Evolutionary conservation across 805 yeast genomes (phyloP).

Genomic region (Myxozyma monticola): DNA sequence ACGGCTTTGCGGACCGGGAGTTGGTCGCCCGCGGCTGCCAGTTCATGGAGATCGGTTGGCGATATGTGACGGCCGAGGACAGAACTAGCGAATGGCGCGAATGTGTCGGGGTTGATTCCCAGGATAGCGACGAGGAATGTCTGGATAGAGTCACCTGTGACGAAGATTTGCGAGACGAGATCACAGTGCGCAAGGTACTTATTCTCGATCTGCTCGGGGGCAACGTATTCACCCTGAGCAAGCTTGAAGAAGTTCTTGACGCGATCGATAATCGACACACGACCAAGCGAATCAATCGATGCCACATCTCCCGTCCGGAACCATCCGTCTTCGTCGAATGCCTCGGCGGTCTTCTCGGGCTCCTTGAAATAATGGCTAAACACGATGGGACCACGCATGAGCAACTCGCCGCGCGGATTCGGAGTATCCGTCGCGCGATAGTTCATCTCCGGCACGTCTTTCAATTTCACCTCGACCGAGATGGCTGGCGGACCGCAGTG

Average conservation of each 20-base stretch:
- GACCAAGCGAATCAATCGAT: conserved; percentile 51
- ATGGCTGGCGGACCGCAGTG: conserved; percentile 61
- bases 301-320: conserved; percentile 55
- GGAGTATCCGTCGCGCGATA: conserved; percentile 47
- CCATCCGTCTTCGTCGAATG: conserved; percentile 49
- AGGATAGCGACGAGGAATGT: conserved; percentile 59
- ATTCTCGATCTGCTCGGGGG: conserved; percentile 75
- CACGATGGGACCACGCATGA: conserved; percentile 64
- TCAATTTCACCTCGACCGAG: conserved; percentile 56
- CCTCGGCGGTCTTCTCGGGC: conserved; percentile 53
- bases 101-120: conserved; percentile 58
- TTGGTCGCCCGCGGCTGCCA: conserved; percentile 39
- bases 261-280: conserved; percentile 64
- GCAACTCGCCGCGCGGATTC: conserved; percentile 58
- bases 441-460: conserved; percentile 66
- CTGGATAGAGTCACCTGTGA: conserved; percentile 63
- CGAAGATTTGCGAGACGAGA: conserved; percentile 54
- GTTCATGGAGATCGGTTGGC: conserved; percentile 35
- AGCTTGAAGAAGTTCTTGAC: conserved; percentile 77
- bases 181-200: conserved; percentile 56
- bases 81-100: conserved; percentile 38
- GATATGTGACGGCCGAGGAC: conserved; percentile 31
- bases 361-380: conserved; percentile 58
- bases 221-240: conserved; percentile 67
- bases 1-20: conserved; percentile 44